phyloP scores from a whole-genome alignment of 306 rosid species.

The Medicago arabica region DNA sequence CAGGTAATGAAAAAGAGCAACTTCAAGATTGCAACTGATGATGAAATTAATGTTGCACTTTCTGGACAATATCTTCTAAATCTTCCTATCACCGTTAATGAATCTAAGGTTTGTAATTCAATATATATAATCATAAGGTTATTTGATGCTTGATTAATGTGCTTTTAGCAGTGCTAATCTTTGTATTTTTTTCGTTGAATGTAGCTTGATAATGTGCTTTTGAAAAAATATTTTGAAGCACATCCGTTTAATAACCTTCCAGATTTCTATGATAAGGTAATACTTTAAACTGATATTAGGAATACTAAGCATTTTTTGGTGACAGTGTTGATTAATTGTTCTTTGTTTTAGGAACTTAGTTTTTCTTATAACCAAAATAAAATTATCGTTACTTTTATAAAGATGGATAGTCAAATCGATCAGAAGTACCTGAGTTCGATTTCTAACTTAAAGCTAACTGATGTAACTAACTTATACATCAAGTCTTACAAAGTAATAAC shows the following conservation, averaged over 20 bases:
- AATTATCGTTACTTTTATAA: too few relatives aligned
- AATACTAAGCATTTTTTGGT: background rate
- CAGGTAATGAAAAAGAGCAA: conserved; percentile 91
- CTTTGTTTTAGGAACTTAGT: background rate
- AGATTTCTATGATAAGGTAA: conserved; percentile 84
- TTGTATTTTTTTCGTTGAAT: conserved; percentile 40
- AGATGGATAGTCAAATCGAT: too few relatives aligned
- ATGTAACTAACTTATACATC: background rate
- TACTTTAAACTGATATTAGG: conserved; percentile 21
- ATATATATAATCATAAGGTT: background rate
- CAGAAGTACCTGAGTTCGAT: too few relatives aligned
- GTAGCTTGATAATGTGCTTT: conserved; percentile 81
- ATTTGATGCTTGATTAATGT: conserved; percentile 31
- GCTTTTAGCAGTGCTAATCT: conserved; percentile 36
- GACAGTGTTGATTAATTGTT: too few relatives aligned
- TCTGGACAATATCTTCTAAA: conserved; percentile 91
- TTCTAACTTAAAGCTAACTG: background rate
- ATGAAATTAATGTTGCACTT: conserved; percentile 80
- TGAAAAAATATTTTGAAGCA: conserved; percentile 66
- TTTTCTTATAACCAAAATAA: too few relatives aligned
- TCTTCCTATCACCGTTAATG: conserved; percentile 88
- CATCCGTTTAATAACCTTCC: conserved; percentile 71
- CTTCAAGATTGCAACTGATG: conserved; percentile 77
- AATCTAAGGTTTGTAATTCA: conserved; percentile 67
- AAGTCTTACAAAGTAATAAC: background rate